A percentile compares a stretch with the other conserved stretches of the same genome.
Evolutionary conservation across 495 filamentous ascomycete genomes (phyloP).

Genomic region (Apodospora peruviana): DNA sequence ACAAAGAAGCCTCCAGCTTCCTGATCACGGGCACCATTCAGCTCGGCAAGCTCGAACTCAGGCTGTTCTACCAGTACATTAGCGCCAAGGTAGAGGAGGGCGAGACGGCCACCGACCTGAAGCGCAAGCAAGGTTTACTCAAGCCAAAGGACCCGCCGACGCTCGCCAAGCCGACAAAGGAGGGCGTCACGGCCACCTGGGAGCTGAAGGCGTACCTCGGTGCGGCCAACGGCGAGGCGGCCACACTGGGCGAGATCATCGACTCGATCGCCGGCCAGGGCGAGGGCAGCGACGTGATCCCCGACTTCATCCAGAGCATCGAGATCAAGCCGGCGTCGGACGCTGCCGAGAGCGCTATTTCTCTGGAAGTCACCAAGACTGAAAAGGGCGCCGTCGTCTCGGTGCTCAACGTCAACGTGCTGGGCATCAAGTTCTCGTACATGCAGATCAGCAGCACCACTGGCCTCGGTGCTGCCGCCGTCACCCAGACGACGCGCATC

Average conservation of each 20-base stretch:
- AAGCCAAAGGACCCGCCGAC: background rate
- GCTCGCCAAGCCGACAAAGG: background rate
- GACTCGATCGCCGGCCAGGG: background rate
- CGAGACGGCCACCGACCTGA: background rate
- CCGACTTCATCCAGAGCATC: background rate
- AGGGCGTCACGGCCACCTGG: background rate
- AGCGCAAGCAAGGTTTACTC: background rate
- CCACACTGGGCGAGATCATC: background rate
- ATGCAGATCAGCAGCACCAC: background rate
- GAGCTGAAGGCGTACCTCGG: background rate
- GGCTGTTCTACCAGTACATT: background rate
- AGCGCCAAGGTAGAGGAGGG: background rate
- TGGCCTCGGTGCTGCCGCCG: background rate
- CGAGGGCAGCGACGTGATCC: background rate
- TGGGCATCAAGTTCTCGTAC: background rate
- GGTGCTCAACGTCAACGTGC: background rate
- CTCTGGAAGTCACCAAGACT: background rate
- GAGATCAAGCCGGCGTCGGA: background rate
- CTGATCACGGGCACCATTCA: background rate
- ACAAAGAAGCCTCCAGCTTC: background rate
- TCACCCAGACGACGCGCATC: background rate
- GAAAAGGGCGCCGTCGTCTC: background rate
- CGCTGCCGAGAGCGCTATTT: background rate
- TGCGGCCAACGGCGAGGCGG: background rate
- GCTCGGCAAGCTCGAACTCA: background rate